Conservation (phyloP, 352 stramenopile species). For the Pythium pyrilobum region DNA sequence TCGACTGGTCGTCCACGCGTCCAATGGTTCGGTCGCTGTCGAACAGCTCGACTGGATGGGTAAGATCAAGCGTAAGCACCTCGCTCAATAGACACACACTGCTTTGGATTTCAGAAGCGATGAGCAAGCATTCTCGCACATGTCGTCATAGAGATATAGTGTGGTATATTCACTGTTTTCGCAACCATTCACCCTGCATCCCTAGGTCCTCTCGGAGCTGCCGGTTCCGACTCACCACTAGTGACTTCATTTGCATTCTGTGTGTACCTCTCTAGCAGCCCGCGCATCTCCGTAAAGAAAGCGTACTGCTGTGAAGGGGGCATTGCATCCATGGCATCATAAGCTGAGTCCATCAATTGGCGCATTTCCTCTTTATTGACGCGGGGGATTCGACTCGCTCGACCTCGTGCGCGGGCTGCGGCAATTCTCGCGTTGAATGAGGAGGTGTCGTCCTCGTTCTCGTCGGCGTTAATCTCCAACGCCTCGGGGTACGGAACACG, state of each 20-base stretch:
- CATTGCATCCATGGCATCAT: no score
- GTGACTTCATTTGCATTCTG: background rate
- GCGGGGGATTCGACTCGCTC: background rate
- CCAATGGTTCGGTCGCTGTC: slow-evolving; percentile 18
- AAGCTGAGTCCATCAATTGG: no score
- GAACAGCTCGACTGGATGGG: slow-evolving; percentile 76
- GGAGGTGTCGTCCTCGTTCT: background rate
- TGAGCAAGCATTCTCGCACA: no score
- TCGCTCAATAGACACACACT: slow-evolving; percentile 22
- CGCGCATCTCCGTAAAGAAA: background rate
- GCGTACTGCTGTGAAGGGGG: background rate
- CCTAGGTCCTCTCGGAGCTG: no score
- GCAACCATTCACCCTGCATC: no score
- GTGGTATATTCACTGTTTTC: no score
- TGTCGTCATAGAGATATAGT: no score
- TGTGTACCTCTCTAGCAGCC: background rate
- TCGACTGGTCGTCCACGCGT: slow-evolving; percentile 17
- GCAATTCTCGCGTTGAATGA: background rate
- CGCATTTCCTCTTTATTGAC: no score
- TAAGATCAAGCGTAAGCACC: slow-evolving; percentile 73
- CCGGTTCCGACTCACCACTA: no score
- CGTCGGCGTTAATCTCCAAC: background rate
- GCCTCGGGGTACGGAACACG: slow-evolving; percentile 25
- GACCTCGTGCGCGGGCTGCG: no score
- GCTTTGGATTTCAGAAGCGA: no score